These are phyloP conservation scores for Gentiana macrophylla DNA, from an alignment of 257 asterid species.

Conservation along the genomic window DNA sequence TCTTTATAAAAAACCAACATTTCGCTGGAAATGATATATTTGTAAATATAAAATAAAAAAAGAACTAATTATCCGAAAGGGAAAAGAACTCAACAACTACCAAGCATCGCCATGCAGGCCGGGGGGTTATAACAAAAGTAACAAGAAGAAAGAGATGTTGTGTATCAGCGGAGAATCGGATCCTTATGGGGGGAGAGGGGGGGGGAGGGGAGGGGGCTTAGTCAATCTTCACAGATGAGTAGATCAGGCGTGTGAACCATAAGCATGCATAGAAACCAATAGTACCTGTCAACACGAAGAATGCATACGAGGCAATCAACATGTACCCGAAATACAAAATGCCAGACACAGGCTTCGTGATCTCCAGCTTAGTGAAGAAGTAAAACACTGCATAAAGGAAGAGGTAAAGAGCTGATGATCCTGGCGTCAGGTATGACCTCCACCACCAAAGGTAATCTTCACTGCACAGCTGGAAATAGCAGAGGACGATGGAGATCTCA, in stretches of 20 bases:
- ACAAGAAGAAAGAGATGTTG: no score
- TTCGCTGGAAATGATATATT: no score
- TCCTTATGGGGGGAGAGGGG: no score
- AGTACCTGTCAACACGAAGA: conserved; percentile 83
- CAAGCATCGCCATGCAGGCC: no score
- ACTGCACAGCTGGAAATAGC: conserved; percentile 94
- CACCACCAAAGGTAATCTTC: conserved; percentile 97
- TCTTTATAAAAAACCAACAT: no score
- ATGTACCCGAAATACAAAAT: conserved; percentile 76
- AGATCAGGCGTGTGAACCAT: conserved; percentile 89
- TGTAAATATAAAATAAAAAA: no score
- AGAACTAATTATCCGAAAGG: no score
- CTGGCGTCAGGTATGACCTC: conserved; percentile 72
- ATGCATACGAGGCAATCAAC: conserved; percentile 74
- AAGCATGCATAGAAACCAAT: conserved; percentile 82
- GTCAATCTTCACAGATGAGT: conserved; percentile 89
- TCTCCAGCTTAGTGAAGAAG: conserved; percentile 85
- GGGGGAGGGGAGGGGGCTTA: conserved; percentile 1
- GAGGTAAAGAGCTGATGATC: conserved; percentile 62
- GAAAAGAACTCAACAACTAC: no score
- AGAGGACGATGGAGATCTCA: conserved; percentile 74
- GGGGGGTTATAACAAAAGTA: no score
- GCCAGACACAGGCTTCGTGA: conserved; percentile 77
- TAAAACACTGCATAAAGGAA: conserved; percentile 75
- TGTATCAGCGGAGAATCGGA: no score